Percentiles rank a stretch among this genome's conserved stretches.
These are phyloP conservation scores for Zea mays DNA, from an alignment of 176 grass and related monocot species.

Conservation along the genomic window DNA sequence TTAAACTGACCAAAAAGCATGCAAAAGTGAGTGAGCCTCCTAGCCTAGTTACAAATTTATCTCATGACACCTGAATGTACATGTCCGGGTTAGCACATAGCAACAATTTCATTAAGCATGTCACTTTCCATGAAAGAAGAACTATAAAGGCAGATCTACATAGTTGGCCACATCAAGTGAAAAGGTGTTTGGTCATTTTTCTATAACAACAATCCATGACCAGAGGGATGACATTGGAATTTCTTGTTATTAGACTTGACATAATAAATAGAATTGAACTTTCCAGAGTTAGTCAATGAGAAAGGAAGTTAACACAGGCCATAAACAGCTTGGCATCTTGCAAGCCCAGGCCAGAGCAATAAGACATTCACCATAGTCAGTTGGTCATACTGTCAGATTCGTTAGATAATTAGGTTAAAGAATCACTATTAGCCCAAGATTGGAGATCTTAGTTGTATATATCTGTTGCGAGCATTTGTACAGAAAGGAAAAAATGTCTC, in stretches of 20 bases:
- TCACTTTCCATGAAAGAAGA: neutral
- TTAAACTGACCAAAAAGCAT: neutral
- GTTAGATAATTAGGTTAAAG: neutral
- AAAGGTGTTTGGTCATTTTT: neutral
- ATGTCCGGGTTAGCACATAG: conserved; percentile 28
- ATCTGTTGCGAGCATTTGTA: neutral
- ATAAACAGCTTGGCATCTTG: neutral
- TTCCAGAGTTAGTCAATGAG: neutral
- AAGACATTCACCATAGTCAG: neutral
- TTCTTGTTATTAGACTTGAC: neutral
- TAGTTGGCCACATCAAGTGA: neutral
- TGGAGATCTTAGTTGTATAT: neutral
- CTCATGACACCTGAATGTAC: too few relatives aligned
- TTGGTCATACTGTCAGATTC: neutral
- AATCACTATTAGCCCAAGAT: neutral
- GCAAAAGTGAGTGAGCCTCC: too few relatives aligned
- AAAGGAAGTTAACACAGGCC: neutral
- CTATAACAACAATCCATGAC: neutral
- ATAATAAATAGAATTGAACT: neutral
- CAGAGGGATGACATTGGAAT: neutral
- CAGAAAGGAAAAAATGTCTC: neutral
- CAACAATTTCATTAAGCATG: neutral
- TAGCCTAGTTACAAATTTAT: too few relatives aligned
- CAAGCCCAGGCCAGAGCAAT: neutral
- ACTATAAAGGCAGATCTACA: neutral